These are phyloP conservation scores for Pelargonium citronellum DNA, from an alignment of 441 rosid species.

Conservation along the genomic window DNA sequence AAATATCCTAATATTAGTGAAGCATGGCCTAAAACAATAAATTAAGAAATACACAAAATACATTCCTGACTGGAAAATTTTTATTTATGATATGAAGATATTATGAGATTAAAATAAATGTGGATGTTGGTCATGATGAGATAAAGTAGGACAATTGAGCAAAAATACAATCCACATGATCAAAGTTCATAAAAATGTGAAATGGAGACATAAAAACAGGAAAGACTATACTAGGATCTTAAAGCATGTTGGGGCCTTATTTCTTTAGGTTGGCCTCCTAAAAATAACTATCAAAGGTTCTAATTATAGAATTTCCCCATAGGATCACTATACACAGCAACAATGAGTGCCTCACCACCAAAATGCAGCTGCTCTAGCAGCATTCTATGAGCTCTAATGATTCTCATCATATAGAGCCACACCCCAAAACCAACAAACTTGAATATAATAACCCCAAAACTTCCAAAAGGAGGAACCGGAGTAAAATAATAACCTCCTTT, in stretches of 20 bases:
- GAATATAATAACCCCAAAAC: not conserved
- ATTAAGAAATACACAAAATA: too few species aligned
- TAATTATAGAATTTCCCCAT: not conserved
- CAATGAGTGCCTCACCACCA: not conserved
- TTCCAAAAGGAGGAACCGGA: not conserved
- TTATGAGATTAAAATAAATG: not conserved
- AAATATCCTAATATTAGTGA: not conserved
- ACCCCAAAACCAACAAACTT: not conserved
- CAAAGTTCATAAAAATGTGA: too few species aligned
- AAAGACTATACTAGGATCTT: not conserved
- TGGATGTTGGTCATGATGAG: not conserved
- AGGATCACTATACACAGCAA: not conserved
- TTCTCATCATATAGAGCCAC: not conserved
- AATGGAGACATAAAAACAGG: not conserved
- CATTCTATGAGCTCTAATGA: not conserved
- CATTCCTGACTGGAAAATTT: too few species aligned
- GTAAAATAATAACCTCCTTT: not conserved
- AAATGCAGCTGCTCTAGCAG: not conserved
- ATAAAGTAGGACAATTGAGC: not conserved
- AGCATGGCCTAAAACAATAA: not conserved
- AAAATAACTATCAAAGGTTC: not conserved
- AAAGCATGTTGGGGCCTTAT: not conserved
- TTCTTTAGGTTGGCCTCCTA: not conserved
- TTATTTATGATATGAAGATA: not conserved
- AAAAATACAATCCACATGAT: too few species aligned